These are phyloP conservation scores for Boletus rex-veris DNA, from an alignment of 768 basidiomycete genomes.

Conservation along the genomic window DNA sequence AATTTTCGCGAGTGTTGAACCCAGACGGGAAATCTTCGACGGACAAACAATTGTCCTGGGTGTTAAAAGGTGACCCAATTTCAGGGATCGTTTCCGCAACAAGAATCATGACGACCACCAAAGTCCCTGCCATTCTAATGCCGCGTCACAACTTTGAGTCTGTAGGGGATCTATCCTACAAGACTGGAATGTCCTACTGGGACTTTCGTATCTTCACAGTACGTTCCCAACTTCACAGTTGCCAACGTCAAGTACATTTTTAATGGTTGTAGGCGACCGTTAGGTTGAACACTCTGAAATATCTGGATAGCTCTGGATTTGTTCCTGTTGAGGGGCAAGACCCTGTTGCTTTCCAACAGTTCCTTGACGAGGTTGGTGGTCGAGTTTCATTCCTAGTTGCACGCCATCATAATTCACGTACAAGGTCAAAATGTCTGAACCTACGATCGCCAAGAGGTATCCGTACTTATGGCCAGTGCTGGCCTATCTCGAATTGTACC, in stretches of 20 bases:
- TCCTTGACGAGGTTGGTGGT: constrained; percentile 15
- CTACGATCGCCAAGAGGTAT: constrained; percentile 12
- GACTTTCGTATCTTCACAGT: constrained; percentile 6
- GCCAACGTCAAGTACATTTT: background rate
- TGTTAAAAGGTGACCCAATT: constrained; percentile 1
- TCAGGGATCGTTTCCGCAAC: background rate
- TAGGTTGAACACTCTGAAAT: background rate
- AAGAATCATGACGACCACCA: background rate
- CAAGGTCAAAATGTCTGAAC: constrained; percentile 14
- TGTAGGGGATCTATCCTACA: background rate
- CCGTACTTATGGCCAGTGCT: constrained; percentile 13
- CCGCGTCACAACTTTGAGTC: background rate
- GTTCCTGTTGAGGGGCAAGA: constrained; percentile 12
- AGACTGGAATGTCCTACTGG: background rate
- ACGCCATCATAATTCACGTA: background rate
- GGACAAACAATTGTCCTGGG: constrained; percentile 3
- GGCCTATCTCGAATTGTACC: constrained; percentile 14
- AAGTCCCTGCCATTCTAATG: constrained; percentile 2
- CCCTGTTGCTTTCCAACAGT: background rate
- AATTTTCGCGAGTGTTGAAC: background rate
- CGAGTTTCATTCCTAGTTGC: background rate
- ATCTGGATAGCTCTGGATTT: background rate
- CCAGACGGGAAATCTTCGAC: background rate
- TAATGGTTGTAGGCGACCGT: background rate
- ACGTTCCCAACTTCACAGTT: background rate